Evolutionary conservation across 805 yeast species (phyloP), one percentile per base, ranked within the genome.

Genomic region (Sugiyamaella lignohabitans): DNA sequence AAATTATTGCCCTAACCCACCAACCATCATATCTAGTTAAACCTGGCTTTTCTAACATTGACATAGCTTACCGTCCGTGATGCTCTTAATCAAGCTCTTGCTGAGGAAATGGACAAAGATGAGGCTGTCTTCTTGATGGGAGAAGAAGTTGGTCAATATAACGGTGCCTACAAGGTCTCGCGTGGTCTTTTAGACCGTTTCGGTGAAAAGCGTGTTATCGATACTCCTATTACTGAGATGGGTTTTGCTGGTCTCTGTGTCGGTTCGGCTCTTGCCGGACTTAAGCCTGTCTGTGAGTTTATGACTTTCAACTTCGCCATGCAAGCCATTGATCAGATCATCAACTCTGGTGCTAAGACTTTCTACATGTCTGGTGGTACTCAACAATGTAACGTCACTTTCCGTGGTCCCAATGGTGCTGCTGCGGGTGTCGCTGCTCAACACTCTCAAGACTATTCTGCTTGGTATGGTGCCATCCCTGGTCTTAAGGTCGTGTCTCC

Each of bases 381-480:
- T 54, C 96, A 89, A 72, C 91, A 91, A 53, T 89, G 97, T 76
- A 89, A 87, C 72, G 87, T 91, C 64, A 89, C 95, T 46, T 93
- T 93, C 78, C 84, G 99, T 73, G 99, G 99, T 63, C 98, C 99
- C 53, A 93, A 93, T 70, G 99, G 98, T 71, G 96, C 98, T 42
- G 96, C 98, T 59, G 97, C 97, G 42, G 98, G 98, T 79, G 98
- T 93, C 59, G 99, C 80, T 60, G 99, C 99, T 50, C 99, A 93
- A 73, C 99, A 93, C 74, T 93, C 98, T 22, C 99, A 93, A 74
- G 95, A 88, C 73, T 93, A 80, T 69, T 77, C 96, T 47, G 88
- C 96, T 46, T 93, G 98, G 98, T 93, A 93, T 72, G 98, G 96
- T 57, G 75, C 94, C 44, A 88, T 93, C 60, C 99, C 99, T 52